Conservation (phyloP, 495 filamentous ascomycete genomes). For the Penicillium silybi region DNA sequence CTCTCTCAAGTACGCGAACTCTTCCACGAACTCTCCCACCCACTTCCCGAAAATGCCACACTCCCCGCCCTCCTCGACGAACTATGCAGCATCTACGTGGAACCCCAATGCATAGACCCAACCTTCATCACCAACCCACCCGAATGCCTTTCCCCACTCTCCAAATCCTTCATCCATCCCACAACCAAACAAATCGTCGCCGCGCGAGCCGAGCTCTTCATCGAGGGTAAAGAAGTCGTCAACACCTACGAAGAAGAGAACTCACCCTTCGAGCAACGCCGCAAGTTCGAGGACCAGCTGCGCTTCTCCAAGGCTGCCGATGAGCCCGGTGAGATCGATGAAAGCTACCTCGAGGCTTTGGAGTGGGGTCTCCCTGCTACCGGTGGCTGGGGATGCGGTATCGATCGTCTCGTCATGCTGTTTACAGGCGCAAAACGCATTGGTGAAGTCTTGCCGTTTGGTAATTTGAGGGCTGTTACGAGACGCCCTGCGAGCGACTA, state of each 20-base stretch:
- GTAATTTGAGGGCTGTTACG: conserved; percentile 60
- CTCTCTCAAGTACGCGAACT: conserved; percentile 50
- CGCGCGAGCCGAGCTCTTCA: conserved; percentile 85
- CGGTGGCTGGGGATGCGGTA: conserved; percentile 91
- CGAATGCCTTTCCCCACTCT: conserved; percentile 83
- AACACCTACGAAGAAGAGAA: conserved; percentile 99
- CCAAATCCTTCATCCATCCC: conserved; percentile 71
- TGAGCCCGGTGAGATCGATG: conserved; percentile 58
- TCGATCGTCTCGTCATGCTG: conserved; percentile 88
- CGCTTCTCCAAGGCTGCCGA: conserved; percentile 35
- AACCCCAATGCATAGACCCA: conserved; percentile 64
- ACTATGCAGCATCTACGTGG: conserved; percentile 72
- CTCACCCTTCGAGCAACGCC: conserved; percentile 77
- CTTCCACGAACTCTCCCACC: conserved; percentile 52
- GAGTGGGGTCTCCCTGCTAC: conserved; percentile 89
- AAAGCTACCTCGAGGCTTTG: conserved; percentile 76
- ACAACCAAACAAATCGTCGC: conserved; percentile 64
- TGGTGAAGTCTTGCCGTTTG: conserved; percentile 80
- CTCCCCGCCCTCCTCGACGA: conserved; percentile 82
- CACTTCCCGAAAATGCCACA: conserved; percentile 50
- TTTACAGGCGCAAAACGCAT: conserved; percentile 74
- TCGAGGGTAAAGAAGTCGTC: conserved; percentile 72
- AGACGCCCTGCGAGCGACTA: conserved; percentile 9
- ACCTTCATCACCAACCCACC: conserved; percentile 91
- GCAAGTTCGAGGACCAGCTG: conserved; percentile 71